Conservation (phyloP, 345 rosid species). For the Murraya koenigii region DNA sequence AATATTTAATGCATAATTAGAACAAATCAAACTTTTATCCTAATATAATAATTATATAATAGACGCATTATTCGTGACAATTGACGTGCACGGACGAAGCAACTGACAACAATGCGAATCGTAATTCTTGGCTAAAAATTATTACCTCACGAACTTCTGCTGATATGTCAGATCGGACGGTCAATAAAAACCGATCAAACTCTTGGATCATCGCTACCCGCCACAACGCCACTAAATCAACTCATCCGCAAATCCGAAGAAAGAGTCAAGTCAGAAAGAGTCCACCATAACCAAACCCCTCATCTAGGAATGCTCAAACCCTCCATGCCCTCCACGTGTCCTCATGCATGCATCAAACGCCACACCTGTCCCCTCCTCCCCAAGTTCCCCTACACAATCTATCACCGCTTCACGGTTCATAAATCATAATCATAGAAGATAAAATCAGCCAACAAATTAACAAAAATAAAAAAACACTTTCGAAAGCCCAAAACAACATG, state of each 20-base stretch:
- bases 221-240: not conserved
- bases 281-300: not conserved
- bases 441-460: not conserved
- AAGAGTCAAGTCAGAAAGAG: slow-evolving; percentile 12
- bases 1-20: too few species aligned
- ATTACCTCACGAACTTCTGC: not conserved
- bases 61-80: too few species aligned
- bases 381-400: not conserved
- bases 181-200: not conserved
- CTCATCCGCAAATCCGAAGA: not conserved
- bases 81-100: too few species aligned
- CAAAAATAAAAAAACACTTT: not conserved
- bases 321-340: slow-evolving; percentile 26
- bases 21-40: too few species aligned
- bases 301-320: not conserved
- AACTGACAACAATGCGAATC: too few species aligned
- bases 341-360: slow-evolving; percentile 21
- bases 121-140: too few species aligned
- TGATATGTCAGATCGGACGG: not conserved
- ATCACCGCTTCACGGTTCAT: not conserved
- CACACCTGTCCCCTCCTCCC: slow-evolving; percentile 20
- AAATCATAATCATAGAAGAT: not conserved
- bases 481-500: slow-evolving; percentile 14
- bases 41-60: too few species aligned
- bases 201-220: not conserved